A percentile compares a stretch with the other conserved stretches of the same genome.
These are phyloP conservation scores for Fusarium sp. DNA, from an alignment of 2,329 filamentous ascomycete genomes.

Conservation along the genomic window DNA sequence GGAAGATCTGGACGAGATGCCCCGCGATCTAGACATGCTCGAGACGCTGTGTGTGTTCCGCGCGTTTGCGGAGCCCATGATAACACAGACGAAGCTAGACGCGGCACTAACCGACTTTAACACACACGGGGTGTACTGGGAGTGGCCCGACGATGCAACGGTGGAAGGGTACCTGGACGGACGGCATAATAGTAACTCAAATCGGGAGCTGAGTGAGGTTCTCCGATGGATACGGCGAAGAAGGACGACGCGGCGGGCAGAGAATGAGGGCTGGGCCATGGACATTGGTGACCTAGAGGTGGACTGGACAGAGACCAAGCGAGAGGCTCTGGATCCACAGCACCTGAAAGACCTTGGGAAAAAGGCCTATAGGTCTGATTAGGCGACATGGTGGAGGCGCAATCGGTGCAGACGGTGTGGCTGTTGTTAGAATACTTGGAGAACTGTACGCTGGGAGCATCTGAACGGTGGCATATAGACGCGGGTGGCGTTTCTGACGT, in stretches of 20 bases:
- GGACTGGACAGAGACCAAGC: constrained; percentile 1
- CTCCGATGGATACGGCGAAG: constrained; percentile 35
- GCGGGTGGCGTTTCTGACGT: constrained; percentile 30
- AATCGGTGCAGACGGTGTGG: not conserved
- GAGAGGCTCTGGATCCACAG: constrained; percentile 3
- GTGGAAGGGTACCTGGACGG: constrained; percentile 48
- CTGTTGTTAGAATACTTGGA: constrained; percentile 1
- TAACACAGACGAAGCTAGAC: constrained; percentile 46
- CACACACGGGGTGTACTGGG: constrained; percentile 39
- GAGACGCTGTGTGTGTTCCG: constrained; percentile 60
- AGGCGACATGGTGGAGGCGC: constrained; percentile 1
- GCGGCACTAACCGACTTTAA: constrained; percentile 45
- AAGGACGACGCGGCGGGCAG: constrained; percentile 12
- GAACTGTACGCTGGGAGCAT: constrained; percentile 13
- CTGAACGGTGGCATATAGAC: constrained; percentile 24
- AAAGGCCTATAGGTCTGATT: not conserved
- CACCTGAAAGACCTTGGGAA: constrained; percentile 4
- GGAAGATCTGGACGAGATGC: constrained; percentile 47
- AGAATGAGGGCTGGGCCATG: constrained; percentile 5
- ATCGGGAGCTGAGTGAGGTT: constrained; percentile 39
- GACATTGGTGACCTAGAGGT: constrained; percentile 10
- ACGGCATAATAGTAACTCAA: constrained; percentile 38
- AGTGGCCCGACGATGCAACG: constrained; percentile 54
- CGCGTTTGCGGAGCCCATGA: constrained; percentile 57
- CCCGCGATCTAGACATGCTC: constrained; percentile 47